phyloP scores from a whole-genome alignment of 1,139 yeast species.

The Diutina rugosa region DNA sequence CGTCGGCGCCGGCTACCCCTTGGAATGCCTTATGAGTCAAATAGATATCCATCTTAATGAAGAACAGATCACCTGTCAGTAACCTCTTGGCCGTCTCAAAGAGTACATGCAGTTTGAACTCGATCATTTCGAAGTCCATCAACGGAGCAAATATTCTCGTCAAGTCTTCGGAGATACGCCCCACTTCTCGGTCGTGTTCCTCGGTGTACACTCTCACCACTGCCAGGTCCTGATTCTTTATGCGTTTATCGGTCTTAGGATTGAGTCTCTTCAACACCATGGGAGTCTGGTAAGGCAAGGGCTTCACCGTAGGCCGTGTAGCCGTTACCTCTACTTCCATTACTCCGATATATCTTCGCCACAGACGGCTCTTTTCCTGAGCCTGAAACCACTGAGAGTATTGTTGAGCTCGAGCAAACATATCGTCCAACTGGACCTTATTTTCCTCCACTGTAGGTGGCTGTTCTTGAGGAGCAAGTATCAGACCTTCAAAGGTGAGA shows the following conservation, averaged over 20 bases:
- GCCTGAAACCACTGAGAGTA: not conserved
- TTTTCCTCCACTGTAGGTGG: not conserved
- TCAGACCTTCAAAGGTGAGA: not conserved
- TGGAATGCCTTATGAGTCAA: constrained; percentile 40
- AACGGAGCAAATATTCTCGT: constrained; percentile 62
- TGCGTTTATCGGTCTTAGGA: constrained; percentile 15
- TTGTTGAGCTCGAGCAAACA: not conserved
- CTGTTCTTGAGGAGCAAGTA: not conserved
- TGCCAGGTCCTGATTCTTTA: constrained; percentile 13
- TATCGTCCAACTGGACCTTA: not conserved
- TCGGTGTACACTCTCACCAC: constrained; percentile 21
- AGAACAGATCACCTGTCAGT: constrained; percentile 62
- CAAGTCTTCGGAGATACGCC: constrained; percentile 61
- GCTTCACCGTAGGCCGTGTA: constrained; percentile 54
- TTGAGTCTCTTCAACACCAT: constrained; percentile 23
- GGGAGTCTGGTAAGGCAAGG: constrained; percentile 37
- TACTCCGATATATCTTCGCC: constrained; percentile 46
- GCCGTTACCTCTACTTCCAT: constrained; percentile 72
- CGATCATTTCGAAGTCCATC: constrained; percentile 41
- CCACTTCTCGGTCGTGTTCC: constrained; percentile 43
- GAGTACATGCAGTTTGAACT: constrained; percentile 48
- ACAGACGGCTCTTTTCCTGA: constrained; percentile 3
- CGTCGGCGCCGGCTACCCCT: constrained; percentile 3
- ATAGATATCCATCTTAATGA: constrained; percentile 50
- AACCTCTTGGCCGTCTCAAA: constrained; percentile 42